Conservation (phyloP, 495 filamentous ascomycete species). For the Penicillium dipodomyicola region DNA sequence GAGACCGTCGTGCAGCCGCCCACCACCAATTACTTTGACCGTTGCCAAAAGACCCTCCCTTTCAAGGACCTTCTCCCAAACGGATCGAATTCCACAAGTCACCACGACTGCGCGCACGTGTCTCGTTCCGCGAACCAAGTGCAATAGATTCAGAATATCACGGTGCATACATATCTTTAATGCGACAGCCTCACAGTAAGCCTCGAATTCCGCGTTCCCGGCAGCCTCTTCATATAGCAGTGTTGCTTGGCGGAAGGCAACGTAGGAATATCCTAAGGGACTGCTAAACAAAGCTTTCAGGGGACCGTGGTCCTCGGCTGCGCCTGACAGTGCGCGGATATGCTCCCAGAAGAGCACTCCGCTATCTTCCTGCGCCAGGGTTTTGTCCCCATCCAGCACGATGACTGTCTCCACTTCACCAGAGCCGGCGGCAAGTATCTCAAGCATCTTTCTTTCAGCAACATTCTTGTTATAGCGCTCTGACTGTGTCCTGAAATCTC, state of each 20-base stretch:
- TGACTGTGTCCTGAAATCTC: slow-evolving; percentile 41
- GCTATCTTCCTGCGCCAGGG: slow-evolving; percentile 54
- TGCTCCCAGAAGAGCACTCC: slow-evolving; percentile 53
- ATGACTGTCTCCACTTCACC: slow-evolving; percentile 44
- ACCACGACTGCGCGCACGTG: slow-evolving; percentile 55
- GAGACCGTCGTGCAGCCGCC: slow-evolving; percentile 48
- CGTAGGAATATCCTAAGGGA: slow-evolving; percentile 46
- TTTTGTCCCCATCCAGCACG: slow-evolving; percentile 60
- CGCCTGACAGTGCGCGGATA: slow-evolving; percentile 12
- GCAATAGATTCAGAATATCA: slow-evolving; percentile 49
- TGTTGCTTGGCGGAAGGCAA: slow-evolving; percentile 53
- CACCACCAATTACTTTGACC: slow-evolving; percentile 56
- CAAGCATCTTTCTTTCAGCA: slow-evolving; percentile 41
- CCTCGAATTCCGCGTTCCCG: slow-evolving; percentile 45
- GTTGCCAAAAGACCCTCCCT: slow-evolving; percentile 40
- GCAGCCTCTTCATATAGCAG: slow-evolving; percentile 54
- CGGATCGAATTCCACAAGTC: slow-evolving; percentile 53
- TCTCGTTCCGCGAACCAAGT: slow-evolving; percentile 27
- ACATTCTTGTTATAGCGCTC: slow-evolving; percentile 40
- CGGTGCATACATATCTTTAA: slow-evolving; percentile 44
- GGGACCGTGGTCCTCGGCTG: slow-evolving; percentile 17
- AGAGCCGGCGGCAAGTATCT: slow-evolving; percentile 22
- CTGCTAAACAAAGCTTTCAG: slow-evolving; percentile 52
- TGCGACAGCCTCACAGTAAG: slow-evolving; percentile 48
- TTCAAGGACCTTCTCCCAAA: slow-evolving; percentile 59